Conservation (phyloP, 805 yeast species). For the Hanseniaspora hatyaiensis region DNA sequence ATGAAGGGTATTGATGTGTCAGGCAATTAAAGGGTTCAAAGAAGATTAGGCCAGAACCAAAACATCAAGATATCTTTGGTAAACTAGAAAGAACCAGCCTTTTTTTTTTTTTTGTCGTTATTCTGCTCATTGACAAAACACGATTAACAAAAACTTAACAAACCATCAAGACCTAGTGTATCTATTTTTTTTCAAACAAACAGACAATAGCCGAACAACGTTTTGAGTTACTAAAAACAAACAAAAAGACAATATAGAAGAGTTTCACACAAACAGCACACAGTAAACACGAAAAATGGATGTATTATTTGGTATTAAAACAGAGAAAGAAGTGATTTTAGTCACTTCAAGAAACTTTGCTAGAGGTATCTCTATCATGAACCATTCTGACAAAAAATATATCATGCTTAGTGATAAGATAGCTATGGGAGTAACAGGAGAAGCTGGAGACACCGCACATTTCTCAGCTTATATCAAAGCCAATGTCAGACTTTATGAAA, state of each 20-base stretch:
- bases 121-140: too few relatives aligned
- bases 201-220: too few relatives aligned
- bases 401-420: conserved; percentile 61
- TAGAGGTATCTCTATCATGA: conserved; percentile 74
- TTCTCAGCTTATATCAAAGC: conserved; percentile 93
- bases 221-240: too few relatives aligned
- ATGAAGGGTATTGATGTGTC: too few relatives aligned
- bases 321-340: conserved; percentile 66
- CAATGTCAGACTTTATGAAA: conserved; percentile 73
- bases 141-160: too few relatives aligned
- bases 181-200: too few relatives aligned
- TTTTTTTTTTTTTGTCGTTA: too few relatives aligned
- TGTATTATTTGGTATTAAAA: conserved; percentile 74
- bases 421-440: conserved; percentile 84
- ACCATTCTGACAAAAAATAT: conserved; percentile 71
- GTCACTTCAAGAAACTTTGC: conserved; percentile 94
- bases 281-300: conserved; percentile 46
- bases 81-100: too few relatives aligned
- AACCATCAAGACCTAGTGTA: too few relatives aligned
- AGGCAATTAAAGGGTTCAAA: too few relatives aligned
- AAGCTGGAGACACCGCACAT: conserved; percentile 90
- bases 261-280: neutral
- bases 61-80: too few relatives aligned
- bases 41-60: too few relatives aligned
- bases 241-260: neutral